phyloP scores from a whole-genome alignment of 768 basidiomycete species.

The Fomitopsis pulvina region DNA sequence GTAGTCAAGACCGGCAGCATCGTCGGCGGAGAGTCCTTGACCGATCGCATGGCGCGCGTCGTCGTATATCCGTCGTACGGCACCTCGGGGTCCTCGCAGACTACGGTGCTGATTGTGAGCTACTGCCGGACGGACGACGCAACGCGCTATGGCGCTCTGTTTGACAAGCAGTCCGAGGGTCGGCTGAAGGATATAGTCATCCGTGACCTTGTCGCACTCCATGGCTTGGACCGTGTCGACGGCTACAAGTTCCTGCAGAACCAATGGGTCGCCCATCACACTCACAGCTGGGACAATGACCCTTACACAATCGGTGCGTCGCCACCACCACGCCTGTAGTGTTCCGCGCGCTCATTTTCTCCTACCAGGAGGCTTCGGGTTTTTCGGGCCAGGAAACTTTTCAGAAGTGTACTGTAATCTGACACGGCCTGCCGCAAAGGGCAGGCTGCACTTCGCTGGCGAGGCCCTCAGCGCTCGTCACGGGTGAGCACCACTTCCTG shows the following conservation, averaged over 20 bases:
- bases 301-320: conserved; percentile 28
- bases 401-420: conserved; percentile 25
- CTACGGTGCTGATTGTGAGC: conserved; percentile 19
- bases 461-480: conserved; percentile 34
- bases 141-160: conserved; percentile 20
- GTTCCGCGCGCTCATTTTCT: neutral
- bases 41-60: conserved; percentile 27
- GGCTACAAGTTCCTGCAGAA: neutral
- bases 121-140: conserved; percentile 26
- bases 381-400: conserved; percentile 36
- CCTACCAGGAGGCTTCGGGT: conserved; percentile 31
- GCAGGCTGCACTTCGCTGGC: conserved; percentile 29
- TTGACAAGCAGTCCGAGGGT: neutral
- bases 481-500: conserved; percentile 14
- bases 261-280: conserved; percentile 12
- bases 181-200: neutral
- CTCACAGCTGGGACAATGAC: conserved; percentile 30
- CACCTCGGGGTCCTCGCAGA: conserved; percentile 5
- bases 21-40: conserved; percentile 27
- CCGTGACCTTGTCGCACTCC: conserved; percentile 3
- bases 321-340: neutral
- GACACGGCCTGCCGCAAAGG: conserved; percentile 24
- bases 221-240: neutral
- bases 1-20: conserved; percentile 1
- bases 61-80: conserved; percentile 36